A percentile compares a stretch with the other conserved stretches of the same genome.
These are phyloP conservation scores for Phialocephala subalpina DNA, from an alignment of 2,329 filamentous ascomycete genomes.

Conservation along the genomic window DNA sequence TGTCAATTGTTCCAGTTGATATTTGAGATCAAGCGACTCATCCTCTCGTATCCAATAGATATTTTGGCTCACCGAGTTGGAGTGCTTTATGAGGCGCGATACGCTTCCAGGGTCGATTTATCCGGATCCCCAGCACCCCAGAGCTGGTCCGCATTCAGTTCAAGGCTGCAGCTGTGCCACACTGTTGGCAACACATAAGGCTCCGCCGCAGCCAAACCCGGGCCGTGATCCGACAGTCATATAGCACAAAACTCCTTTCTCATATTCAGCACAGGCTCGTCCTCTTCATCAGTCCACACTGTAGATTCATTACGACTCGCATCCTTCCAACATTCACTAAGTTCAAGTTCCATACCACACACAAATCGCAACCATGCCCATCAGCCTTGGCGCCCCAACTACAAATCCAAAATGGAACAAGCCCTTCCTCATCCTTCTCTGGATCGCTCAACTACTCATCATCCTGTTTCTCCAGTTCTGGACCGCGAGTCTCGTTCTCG, in stretches of 20 bases:
- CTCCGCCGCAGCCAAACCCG: background rate
- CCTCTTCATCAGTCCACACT: background rate
- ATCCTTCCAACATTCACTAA: no score
- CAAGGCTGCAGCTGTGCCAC: conserved; percentile 10
- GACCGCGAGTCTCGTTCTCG: background rate
- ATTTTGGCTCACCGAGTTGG: background rate
- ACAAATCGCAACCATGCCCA: background rate
- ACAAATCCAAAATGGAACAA: conserved; percentile 15
- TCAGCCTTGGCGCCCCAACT: conserved; percentile 5
- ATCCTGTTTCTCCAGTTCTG: conserved; percentile 6
- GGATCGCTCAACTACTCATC: conserved; percentile 10
- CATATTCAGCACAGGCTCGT: background rate
- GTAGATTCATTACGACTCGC: no score
- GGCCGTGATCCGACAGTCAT: background rate
- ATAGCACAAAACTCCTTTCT: background rate
- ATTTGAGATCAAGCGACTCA: background rate
- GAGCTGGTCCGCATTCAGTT: background rate
- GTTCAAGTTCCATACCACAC: background rate
- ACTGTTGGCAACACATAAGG: conserved; percentile 1
- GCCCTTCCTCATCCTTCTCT: background rate
- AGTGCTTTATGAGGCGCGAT: background rate
- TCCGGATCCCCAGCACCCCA: background rate
- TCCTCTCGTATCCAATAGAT: background rate
- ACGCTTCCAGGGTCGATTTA: background rate
- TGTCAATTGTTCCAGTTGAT: background rate